A percentile compares a stretch with the other conserved stretches of the same genome.
Conservation (phyloP, 2,329 filamentous ascomycete species). For the Pseudocercospora eumusae region DNA sequence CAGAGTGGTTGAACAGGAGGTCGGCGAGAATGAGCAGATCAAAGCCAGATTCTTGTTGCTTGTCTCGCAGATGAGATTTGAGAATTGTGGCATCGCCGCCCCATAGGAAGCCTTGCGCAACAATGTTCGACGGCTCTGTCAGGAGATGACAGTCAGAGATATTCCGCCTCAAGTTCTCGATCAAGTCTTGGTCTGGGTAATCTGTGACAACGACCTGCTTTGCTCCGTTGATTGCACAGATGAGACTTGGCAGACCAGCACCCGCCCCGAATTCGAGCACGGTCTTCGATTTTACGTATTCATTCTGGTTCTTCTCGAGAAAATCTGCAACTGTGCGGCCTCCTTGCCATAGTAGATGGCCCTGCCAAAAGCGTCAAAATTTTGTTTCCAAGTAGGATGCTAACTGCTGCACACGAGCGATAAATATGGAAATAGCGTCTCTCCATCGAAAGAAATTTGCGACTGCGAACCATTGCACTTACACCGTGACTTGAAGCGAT, state of each 20-base stretch:
- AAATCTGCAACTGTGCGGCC: conserved; percentile 75
- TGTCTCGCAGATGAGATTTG: conserved; percentile 56
- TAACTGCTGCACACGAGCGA: not conserved
- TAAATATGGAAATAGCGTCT: not conserved
- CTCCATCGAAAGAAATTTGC: not conserved
- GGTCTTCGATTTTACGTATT: conserved; percentile 65
- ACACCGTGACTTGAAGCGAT: not conserved
- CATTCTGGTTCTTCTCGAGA: conserved; percentile 67
- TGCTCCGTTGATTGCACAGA: conserved; percentile 73
- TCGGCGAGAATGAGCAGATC: conserved; percentile 86
- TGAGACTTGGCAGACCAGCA: conserved; percentile 73
- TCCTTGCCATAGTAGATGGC: conserved; percentile 89
- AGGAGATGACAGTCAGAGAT: conserved; percentile 58
- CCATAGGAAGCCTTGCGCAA: conserved; percentile 74
- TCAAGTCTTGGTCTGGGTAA: conserved; percentile 81
- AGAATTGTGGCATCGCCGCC: conserved; percentile 65
- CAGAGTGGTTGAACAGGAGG: conserved; percentile 85
- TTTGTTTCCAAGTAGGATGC: not conserved
- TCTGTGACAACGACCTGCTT: conserved; percentile 73
- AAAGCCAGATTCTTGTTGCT: conserved; percentile 54
- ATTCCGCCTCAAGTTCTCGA: conserved; percentile 77
- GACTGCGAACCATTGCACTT: not conserved
- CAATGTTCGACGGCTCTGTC: conserved; percentile 41
- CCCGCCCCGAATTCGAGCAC: conserved; percentile 88
- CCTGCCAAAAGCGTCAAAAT: conserved; percentile 44